Evolutionary conservation across 1,284 basidiomycete genomes (phyloP).

Genomic region (Trichosporon sp.): DNA sequence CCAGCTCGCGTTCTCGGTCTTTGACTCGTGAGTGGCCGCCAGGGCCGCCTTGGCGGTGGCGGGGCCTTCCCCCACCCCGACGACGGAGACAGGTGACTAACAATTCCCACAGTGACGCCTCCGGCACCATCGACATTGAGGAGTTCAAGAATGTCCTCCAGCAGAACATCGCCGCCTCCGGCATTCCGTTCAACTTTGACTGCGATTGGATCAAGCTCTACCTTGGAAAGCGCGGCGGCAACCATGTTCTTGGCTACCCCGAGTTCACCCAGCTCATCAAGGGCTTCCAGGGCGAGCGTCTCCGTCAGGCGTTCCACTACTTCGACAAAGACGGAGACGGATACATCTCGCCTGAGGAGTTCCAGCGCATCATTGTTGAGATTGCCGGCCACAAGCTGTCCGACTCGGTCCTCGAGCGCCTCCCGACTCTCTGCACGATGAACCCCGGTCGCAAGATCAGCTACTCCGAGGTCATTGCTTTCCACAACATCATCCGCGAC

Average conservation of each 20-base stretch:
- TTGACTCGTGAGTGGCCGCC: slow-evolving; percentile 74
- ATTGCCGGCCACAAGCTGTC: slow-evolving; percentile 93
- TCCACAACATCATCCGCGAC: slow-evolving; percentile 75
- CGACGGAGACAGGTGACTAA: slow-evolving; percentile 14
- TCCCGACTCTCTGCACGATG: slow-evolving; percentile 84
- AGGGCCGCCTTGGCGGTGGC: background rate
- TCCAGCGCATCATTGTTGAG: slow-evolving; percentile 90
- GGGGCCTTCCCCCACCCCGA: background rate
- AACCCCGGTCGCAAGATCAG: slow-evolving; percentile 85
- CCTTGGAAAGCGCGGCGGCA: slow-evolving; percentile 82
- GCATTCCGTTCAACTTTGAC: slow-evolving; percentile 92
- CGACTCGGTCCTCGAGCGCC: slow-evolving; percentile 80
- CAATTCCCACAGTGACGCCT: slow-evolving; percentile 66
- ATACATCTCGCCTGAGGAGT: slow-evolving; percentile 86
- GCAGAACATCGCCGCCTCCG: slow-evolving; percentile 65
- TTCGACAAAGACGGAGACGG: slow-evolving; percentile 86
- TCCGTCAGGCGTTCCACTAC: slow-evolving; percentile 89
- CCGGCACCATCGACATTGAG: slow-evolving; percentile 84
- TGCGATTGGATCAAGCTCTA: slow-evolving; percentile 94
- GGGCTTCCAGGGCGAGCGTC: slow-evolving; percentile 89
- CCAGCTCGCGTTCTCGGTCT: slow-evolving; percentile 94
- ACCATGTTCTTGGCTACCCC: slow-evolving; percentile 88
- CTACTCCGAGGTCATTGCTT: slow-evolving; percentile 92
- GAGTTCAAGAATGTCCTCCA: slow-evolving; percentile 90
- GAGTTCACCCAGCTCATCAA: slow-evolving; percentile 95